phyloP scores from a whole-genome alignment of 2,329 filamentous ascomycete species.

The Fusarium fujikuroi region DNA sequence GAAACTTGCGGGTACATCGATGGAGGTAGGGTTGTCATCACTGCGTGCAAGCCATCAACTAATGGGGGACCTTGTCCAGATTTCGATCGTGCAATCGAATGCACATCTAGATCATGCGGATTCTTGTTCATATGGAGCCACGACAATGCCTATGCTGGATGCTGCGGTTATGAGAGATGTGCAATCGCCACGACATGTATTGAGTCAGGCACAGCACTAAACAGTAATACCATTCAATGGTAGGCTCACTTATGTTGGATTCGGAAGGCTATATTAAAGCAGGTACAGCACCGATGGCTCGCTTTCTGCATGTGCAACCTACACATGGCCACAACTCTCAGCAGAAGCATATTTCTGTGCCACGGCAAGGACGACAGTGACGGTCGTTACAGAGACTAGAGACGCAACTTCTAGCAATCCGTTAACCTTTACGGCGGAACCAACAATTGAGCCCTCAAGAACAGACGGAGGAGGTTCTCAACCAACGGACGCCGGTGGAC shows the following conservation, averaged over 20 bases:
- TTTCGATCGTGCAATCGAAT: neutral
- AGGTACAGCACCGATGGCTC: slow-evolving; percentile 1
- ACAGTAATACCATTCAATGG: slow-evolving; percentile 9
- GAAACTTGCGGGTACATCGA: slow-evolving; percentile 16
- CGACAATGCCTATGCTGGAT: slow-evolving; percentile 1
- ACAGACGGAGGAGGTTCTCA: neutral
- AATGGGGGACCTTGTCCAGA: neutral
- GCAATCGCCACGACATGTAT: slow-evolving; percentile 15
- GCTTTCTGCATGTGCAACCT: slow-evolving; percentile 26
- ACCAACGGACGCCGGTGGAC: neutral
- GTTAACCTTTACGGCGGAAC: neutral
- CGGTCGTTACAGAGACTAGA: neutral
- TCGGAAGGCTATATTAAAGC: neutral
- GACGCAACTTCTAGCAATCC: neutral
- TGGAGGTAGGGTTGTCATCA: neutral
- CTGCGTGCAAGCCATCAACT: neutral
- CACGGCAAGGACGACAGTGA: slow-evolving; percentile 1
- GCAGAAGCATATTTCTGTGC: slow-evolving; percentile 18
- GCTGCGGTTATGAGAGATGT: slow-evolving; percentile 10
- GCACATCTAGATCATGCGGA: slow-evolving; percentile 1
- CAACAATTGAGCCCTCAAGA: neutral
- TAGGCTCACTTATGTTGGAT: neutral
- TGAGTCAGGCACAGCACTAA: slow-evolving; percentile 16
- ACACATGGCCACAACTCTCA: slow-evolving; percentile 7
- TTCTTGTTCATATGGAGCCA: neutral